phyloP scores from a whole-genome alignment of 176 grass and related monocot species.

The Carex kokanica region DNA sequence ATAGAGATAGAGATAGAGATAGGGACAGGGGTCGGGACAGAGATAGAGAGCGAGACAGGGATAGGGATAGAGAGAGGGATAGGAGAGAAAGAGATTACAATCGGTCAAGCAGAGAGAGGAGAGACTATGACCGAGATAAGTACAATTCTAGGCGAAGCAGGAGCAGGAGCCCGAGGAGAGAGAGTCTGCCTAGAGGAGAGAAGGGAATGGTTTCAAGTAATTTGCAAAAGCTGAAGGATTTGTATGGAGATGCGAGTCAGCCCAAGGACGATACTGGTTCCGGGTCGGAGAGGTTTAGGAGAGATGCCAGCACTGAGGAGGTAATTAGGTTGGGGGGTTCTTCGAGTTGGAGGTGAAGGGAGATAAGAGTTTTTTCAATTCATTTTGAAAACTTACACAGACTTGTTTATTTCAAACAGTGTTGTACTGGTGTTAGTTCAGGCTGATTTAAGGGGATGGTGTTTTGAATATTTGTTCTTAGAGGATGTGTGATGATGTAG shows the following conservation, averaged over 20 bases:
- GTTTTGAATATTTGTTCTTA: not conserved
- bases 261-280: slow-evolving; percentile 36
- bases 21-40: slow-evolving; percentile 40
- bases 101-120: slow-evolving; percentile 38
- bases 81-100: slow-evolving; percentile 23
- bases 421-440: not conserved
- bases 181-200: slow-evolving; percentile 66
- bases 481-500: slow-evolving; percentile 6
- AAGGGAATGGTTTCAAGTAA: slow-evolving; percentile 58
- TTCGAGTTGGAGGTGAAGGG: slow-evolving; percentile 67
- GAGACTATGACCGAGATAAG: slow-evolving; percentile 26
- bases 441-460: not conserved
- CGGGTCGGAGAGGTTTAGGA: slow-evolving; percentile 35
- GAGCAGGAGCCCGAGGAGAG: slow-evolving; percentile 31
- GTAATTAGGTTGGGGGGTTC: slow-evolving; percentile 84
- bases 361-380: not conserved
- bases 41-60: slow-evolving; percentile 40
- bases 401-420: not conserved
- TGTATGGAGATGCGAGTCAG: slow-evolving; percentile 69
- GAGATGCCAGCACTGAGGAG: slow-evolving; percentile 74
- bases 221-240: slow-evolving; percentile 78
- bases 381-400: not conserved
- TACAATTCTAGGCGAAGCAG: slow-evolving; percentile 32
- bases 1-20: slow-evolving; percentile 32
- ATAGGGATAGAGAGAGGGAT: slow-evolving; percentile 40